A percentile compares a stretch with the other conserved stretches of the same genome.
Conservation (phyloP, 1,284 basidiomycete species). For the Taiwanofungus camphoratus region DNA sequence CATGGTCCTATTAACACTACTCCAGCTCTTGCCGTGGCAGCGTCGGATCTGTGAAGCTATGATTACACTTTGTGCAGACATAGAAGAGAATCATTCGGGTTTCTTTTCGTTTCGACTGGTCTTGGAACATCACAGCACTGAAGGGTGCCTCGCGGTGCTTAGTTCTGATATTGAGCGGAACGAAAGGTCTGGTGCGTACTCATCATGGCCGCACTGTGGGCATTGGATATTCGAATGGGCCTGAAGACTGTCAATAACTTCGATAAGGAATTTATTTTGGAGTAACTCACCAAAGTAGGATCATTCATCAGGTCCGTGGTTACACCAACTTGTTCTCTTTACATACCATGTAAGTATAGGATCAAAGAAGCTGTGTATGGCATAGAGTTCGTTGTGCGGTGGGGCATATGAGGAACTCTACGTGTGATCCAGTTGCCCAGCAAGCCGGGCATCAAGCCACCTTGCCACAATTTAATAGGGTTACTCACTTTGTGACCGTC, state of each 20-base stretch:
- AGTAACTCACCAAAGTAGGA: conserved; percentile 71
- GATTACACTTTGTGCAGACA: conserved; percentile 83
- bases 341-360: conserved; percentile 2
- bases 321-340: conserved; percentile 91
- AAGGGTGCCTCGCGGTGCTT: no score
- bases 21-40: conserved; percentile 23
- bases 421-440: not conserved
- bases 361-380: conserved; percentile 1
- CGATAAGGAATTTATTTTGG: not conserved
- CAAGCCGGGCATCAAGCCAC: not conserved
- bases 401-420: no score
- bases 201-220: conserved; percentile 65
- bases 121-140: conserved; percentile 89
- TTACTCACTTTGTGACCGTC: conserved; percentile 84
- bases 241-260: conserved; percentile 29
- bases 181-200: conserved; percentile 58
- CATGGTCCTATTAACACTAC: not conserved
- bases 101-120: conserved; percentile 90
- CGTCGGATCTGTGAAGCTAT: conserved; percentile 71
- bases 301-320: conserved; percentile 88
- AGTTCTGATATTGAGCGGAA: no score
- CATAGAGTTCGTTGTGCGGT: no score
- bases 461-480: no score
- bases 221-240: conserved; percentile 70
- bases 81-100: conserved; percentile 92